These are phyloP conservation scores for Globisporangium middletonii DNA, from an alignment of 352 stramenopile species.

Conservation along the genomic window DNA sequence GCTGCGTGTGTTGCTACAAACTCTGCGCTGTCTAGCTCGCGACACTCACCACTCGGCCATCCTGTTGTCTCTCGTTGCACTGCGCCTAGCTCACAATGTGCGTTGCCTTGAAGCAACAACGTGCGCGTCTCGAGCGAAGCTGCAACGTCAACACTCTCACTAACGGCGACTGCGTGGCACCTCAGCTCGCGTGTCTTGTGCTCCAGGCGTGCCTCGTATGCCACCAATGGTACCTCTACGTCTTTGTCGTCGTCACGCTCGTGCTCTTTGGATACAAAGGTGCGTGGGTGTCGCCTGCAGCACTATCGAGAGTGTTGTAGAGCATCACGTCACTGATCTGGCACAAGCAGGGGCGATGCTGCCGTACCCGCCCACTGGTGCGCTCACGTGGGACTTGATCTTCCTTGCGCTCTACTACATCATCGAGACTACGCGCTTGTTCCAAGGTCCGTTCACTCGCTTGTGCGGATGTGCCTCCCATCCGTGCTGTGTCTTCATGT, in stretches of 20 bases:
- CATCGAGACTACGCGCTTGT: slow-evolving; percentile 56
- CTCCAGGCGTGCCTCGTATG: slow-evolving; percentile 68
- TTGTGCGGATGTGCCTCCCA: background rate
- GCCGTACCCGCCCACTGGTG: slow-evolving; percentile 36
- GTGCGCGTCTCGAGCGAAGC: background rate
- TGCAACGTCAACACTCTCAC: background rate
- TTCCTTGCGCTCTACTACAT: slow-evolving; percentile 56
- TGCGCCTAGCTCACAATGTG: slow-evolving; percentile 6
- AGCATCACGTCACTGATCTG: background rate
- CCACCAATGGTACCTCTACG: slow-evolving; percentile 62
- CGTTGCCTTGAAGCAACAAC: background rate
- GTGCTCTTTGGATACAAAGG: slow-evolving; percentile 75
- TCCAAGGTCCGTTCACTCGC: slow-evolving; percentile 36
- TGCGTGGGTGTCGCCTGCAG: slow-evolving; percentile 8
- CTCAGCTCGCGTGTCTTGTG: slow-evolving; percentile 41
- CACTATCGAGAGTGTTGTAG: background rate
- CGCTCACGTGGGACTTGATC: slow-evolving; percentile 52
- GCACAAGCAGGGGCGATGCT: slow-evolving; percentile 32
- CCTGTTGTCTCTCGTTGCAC: background rate
- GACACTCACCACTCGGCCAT: background rate
- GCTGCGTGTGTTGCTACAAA: background rate
- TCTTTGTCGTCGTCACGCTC: slow-evolving; percentile 43
- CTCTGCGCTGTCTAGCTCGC: too few relatives aligned
- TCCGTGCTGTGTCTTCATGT: too few relatives aligned
- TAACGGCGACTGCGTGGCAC: background rate